Conservation (phyloP, 108 stramenopile species). For the Chaetoceros muelleri region DNA sequence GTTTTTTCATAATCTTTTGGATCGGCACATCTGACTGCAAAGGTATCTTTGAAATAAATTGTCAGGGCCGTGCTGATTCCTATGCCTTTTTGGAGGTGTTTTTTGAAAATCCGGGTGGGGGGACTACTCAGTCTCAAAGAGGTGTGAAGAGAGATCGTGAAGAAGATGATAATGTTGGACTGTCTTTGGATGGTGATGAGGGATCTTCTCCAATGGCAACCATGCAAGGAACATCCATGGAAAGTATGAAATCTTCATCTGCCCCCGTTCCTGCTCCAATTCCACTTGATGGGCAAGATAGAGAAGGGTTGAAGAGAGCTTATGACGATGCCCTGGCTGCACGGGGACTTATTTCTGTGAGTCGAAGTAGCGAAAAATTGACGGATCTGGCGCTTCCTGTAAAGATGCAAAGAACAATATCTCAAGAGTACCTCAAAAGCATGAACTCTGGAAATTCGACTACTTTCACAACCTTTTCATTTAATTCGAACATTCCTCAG, state of each 20-base stretch:
- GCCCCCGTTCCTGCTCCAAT: constrained; percentile 28
- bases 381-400: constrained; percentile 77
- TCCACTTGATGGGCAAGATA: constrained; percentile 14
- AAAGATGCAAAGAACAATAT: constrained; percentile 79
- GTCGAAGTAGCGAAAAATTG: constrained; percentile 71
- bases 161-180: constrained; percentile 83
- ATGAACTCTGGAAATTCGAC: constrained; percentile 28
- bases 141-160: constrained; percentile 65
- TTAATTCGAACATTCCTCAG: neutral
- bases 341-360: constrained; percentile 76
- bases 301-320: constrained; percentile 56
- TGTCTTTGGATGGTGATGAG: constrained; percentile 79
- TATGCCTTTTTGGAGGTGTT: constrained; percentile 92
- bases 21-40: constrained; percentile 1
- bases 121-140: constrained; percentile 9
- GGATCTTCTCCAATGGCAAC: constrained; percentile 27
- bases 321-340: constrained; percentile 87
- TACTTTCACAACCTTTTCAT: neutral
- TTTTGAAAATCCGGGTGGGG: constrained; percentile 61
- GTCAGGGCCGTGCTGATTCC: constrained; percentile 56
- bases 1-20: constrained; percentile 1
- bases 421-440: constrained; percentile 72
- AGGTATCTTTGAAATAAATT: constrained; percentile 19
- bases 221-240: constrained; percentile 4
- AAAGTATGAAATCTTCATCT: constrained; percentile 1